phyloP scores from a whole-genome alignment of 148 eudicot genomes.

The Fagopyrum esculentum region DNA sequence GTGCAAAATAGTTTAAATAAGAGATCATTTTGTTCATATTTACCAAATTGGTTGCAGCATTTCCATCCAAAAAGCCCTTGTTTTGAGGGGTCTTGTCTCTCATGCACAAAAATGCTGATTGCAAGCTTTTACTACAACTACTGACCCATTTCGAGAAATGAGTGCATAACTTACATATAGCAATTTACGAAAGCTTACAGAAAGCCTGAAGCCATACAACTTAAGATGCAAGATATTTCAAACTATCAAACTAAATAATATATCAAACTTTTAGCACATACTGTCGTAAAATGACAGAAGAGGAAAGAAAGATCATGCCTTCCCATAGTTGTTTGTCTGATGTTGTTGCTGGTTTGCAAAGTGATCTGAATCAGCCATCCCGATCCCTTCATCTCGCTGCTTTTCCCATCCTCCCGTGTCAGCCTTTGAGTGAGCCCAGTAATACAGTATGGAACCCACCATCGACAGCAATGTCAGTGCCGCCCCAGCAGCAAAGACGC shows the following conservation, averaged over 20 bases:
- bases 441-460: conserved; percentile 59
- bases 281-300: not conserved
- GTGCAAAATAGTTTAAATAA: too few relatives aligned
- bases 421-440: conserved; percentile 76
- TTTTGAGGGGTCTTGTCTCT: too few relatives aligned
- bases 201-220: not conserved
- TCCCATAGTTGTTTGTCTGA: not conserved
- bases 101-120: too few relatives aligned
- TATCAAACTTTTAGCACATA: not conserved
- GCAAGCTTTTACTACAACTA: too few relatives aligned
- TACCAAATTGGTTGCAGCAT: too few relatives aligned
- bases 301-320: not conserved
- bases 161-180: too few relatives aligned
- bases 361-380: conserved; percentile 33
- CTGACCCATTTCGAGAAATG: too few relatives aligned
- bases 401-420: conserved; percentile 92
- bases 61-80: too few relatives aligned
- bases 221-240: not conserved
- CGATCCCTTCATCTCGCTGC: conserved; percentile 76
- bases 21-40: too few relatives aligned
- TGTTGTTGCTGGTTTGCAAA: not conserved
- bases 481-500: conserved; percentile 89
- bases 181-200: not conserved
- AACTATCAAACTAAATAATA: not conserved
- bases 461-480: conserved; percentile 68